A percentile compares a stretch with the other conserved stretches of the same genome.
These are phyloP conservation scores for Emericellopsis cladophorae DNA, from an alignment of 2,329 filamentous ascomycete genomes.

Conservation along the genomic window DNA sequence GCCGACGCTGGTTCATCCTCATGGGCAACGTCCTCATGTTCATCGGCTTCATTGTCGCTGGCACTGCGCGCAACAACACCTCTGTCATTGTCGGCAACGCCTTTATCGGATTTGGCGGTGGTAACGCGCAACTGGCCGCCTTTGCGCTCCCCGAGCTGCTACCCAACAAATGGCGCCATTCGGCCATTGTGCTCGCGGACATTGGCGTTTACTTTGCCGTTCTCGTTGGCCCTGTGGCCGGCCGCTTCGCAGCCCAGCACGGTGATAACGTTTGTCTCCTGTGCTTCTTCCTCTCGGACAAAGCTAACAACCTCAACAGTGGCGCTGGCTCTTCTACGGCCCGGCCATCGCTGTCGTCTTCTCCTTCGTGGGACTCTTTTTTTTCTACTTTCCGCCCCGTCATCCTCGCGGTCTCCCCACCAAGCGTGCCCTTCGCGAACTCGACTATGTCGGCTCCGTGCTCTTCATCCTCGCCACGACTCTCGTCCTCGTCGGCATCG, in stretches of 20 bases:
- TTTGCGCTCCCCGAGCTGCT: slow-evolving; percentile 33
- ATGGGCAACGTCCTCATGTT: slow-evolving; percentile 16
- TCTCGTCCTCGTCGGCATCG: slow-evolving; percentile 24
- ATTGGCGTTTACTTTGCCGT: slow-evolving; percentile 28
- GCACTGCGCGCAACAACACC: slow-evolving; percentile 22
- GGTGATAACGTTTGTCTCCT: slow-evolving; percentile 9
- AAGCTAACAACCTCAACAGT: slow-evolving; percentile 8
- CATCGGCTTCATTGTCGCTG: slow-evolving; percentile 20
- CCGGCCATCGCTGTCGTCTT: slow-evolving; percentile 27
- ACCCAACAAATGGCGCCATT: slow-evolving; percentile 34
- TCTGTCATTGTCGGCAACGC: slow-evolving; percentile 24
- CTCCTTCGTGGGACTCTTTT: slow-evolving; percentile 26
- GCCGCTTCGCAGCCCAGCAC: slow-evolving; percentile 23
- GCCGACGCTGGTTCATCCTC: slow-evolving; percentile 19
- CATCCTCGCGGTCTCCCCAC: slow-evolving; percentile 20
- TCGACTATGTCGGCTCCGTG: slow-evolving; percentile 24
- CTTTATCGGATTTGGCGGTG: slow-evolving; percentile 28
- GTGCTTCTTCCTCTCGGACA: neutral
- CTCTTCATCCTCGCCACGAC: slow-evolving; percentile 21
- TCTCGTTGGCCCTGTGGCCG: slow-evolving; percentile 30
- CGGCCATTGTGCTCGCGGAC: slow-evolving; percentile 25
- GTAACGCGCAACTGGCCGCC: slow-evolving; percentile 28
- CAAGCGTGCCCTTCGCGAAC: slow-evolving; percentile 17
- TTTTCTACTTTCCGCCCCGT: slow-evolving; percentile 18
- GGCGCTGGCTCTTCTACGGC: slow-evolving; percentile 31